Evolutionary conservation across 768 basidiomycete species (phyloP).

Genomic region (Sutorius australiensis): DNA sequence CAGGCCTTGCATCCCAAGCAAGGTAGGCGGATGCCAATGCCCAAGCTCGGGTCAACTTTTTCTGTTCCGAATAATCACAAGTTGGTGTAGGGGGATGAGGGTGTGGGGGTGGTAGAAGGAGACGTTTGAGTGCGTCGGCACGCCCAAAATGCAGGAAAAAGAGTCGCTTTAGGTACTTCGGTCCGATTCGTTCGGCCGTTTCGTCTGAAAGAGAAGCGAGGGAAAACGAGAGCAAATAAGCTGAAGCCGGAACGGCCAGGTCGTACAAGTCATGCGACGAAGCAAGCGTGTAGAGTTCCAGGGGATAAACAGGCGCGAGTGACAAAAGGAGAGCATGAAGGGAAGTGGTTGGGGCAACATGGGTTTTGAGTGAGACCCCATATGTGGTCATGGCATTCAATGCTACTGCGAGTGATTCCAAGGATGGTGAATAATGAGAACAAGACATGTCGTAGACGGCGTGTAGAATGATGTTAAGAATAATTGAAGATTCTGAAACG

Average conservation of each 20-base stretch:
- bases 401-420: constrained; percentile 53
- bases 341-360: constrained; percentile 49
- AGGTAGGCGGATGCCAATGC: constrained; percentile 79
- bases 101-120: constrained; percentile 69
- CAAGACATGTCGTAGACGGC: constrained; percentile 69
- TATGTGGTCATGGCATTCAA: constrained; percentile 56
- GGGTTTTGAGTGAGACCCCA: constrained; percentile 50
- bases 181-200: constrained; percentile 63
- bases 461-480: constrained; percentile 73
- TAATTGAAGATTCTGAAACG: constrained; percentile 54
- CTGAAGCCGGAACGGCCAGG: constrained; percentile 71
- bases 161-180: constrained; percentile 73
- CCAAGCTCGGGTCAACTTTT: constrained; percentile 77
- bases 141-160: constrained; percentile 85
- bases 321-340: constrained; percentile 60
- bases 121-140: constrained; percentile 74
- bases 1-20: constrained; percentile 80
- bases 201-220: constrained; percentile 69
- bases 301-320: constrained; percentile 62
- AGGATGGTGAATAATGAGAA: constrained; percentile 68
- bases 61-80: constrained; percentile 75
- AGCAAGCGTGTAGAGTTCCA: constrained; percentile 71
- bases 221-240: constrained; percentile 69
- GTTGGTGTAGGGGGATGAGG: constrained; percentile 65
- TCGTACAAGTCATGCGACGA: constrained; percentile 63